Conservation (phyloP, 1,284 basidiomycete genomes). For the Tausonia pullulans region DNA sequence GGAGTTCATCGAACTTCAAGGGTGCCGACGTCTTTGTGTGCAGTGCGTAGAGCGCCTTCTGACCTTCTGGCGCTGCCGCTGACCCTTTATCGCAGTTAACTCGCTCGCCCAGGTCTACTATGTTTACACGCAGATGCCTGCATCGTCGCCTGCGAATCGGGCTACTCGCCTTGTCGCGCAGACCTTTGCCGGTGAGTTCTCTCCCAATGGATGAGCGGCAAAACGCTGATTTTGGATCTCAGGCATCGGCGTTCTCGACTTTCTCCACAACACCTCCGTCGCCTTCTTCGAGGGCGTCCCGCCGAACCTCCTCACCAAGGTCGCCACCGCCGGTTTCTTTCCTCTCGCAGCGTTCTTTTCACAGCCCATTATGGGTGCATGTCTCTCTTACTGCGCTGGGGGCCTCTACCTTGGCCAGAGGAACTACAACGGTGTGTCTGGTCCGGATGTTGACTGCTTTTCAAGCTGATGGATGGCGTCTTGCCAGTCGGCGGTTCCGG, state of each 20-base stretch:
- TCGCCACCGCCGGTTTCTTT: slow-evolving; percentile 21
- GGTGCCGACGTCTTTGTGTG: slow-evolving; percentile 25
- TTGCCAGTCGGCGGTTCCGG: slow-evolving; percentile 21
- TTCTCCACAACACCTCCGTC: slow-evolving; percentile 27
- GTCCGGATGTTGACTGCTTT: too few species aligned
- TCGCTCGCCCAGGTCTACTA: slow-evolving; percentile 26
- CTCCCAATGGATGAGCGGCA: too few species aligned
- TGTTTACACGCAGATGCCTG: slow-evolving; percentile 19
- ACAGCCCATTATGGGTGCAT: slow-evolving; percentile 23
- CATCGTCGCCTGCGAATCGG: not conserved
- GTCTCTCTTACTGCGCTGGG: slow-evolving; percentile 25
- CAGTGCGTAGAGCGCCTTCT: too few species aligned
- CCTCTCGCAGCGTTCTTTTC: slow-evolving; percentile 23
- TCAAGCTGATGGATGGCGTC: too few species aligned
- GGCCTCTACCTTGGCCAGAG: slow-evolving; percentile 26
- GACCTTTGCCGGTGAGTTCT: not conserved
- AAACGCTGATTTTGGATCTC: too few species aligned
- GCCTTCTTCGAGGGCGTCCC: slow-evolving; percentile 25
- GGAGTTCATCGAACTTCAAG: slow-evolving; percentile 27
- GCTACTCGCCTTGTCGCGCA: not conserved
- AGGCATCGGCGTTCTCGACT: slow-evolving; percentile 18
- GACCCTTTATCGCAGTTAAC: too few species aligned
- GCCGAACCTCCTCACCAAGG: slow-evolving; percentile 23
- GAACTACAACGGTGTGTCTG: not conserved
- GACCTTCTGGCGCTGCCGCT: too few species aligned